Percentiles rank a stretch among this genome's conserved stretches.
These are phyloP conservation scores for Aspergillus sojae DNA, from an alignment of 2,329 filamentous ascomycete species.

Conservation along the genomic window DNA sequence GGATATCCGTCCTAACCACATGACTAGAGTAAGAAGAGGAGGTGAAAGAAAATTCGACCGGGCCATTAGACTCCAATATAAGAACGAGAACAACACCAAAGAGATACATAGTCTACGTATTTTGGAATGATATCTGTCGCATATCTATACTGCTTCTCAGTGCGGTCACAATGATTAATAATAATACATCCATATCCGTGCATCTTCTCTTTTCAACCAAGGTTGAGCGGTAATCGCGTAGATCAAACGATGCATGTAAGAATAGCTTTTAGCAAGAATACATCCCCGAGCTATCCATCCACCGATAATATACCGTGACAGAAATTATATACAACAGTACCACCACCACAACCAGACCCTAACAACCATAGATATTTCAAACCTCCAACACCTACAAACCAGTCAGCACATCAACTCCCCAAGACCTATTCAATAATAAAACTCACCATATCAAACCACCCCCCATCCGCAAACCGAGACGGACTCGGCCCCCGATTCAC, in stretches of 20 bases:
- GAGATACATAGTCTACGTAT: neutral
- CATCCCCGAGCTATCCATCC: no score
- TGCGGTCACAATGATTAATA: no score
- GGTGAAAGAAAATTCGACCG: neutral
- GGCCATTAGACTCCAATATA: neutral
- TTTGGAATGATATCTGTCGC: no score
- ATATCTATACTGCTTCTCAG: no score
- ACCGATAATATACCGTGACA: no score
- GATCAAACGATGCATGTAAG: no score
- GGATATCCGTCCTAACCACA: no score
- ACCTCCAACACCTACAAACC: neutral
- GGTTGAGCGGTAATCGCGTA: no score
- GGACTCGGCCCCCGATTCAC: neutral
- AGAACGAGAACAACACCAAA: neutral
- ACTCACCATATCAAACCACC: constrained; percentile 6
- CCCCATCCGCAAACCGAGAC: neutral
- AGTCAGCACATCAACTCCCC: neutral
- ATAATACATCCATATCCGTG: no score
- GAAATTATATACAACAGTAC: no score
- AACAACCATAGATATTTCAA: neutral
- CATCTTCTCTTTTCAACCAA: no score
- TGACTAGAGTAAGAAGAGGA: neutral
- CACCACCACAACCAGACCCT: neutral
- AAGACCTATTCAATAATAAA: neutral
- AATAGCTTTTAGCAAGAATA: no score